A percentile compares a stretch with the other conserved stretches of the same genome.
phyloP scores from a whole-genome alignment of 2,329 filamentous ascomycete species.

The Xenoacremonium recifei region DNA sequence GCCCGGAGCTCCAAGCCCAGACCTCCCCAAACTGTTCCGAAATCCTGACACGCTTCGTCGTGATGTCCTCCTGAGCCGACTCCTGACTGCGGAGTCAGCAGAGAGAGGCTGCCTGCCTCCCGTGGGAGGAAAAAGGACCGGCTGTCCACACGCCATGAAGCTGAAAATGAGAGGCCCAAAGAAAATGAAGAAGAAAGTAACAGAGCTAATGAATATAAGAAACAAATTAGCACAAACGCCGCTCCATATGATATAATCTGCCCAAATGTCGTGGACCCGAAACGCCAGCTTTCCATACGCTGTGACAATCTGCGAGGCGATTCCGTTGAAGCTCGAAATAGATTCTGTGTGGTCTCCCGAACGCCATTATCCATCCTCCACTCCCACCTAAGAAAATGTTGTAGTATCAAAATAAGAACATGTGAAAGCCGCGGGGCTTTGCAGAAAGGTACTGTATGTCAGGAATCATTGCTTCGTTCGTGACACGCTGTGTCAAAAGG shows the following conservation, averaged over 20 bases:
- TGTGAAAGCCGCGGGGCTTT: conserved; percentile 18
- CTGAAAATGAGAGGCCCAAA: not conserved
- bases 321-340: conserved; percentile 27
- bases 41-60: not conserved
- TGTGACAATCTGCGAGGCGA: conserved; percentile 22
- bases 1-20: not conserved
- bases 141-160: too few relatives aligned
- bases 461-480: conserved; percentile 15
- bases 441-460: conserved; percentile 17
- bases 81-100: too few relatives aligned
- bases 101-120: too few relatives aligned
- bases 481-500: conserved; percentile 7
- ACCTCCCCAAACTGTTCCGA: too few relatives aligned
- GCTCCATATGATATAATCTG: conserved; percentile 20
- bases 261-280: conserved; percentile 11
- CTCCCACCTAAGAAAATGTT: conserved; percentile 17
- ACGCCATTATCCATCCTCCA: too few relatives aligned
- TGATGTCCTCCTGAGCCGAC: too few relatives aligned
- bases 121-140: too few relatives aligned
- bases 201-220: too few relatives aligned
- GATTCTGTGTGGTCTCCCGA: too few relatives aligned
- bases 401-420: conserved; percentile 11
- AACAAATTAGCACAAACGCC: too few relatives aligned
- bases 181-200: conserved; percentile 7
- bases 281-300: conserved; percentile 26